Percentiles rank a stretch among this genome's conserved stretches.
These are phyloP conservation scores for Nakazawaea ishiwadae DNA, from an alignment of 805 yeast genomes.

Conservation along the genomic window DNA sequence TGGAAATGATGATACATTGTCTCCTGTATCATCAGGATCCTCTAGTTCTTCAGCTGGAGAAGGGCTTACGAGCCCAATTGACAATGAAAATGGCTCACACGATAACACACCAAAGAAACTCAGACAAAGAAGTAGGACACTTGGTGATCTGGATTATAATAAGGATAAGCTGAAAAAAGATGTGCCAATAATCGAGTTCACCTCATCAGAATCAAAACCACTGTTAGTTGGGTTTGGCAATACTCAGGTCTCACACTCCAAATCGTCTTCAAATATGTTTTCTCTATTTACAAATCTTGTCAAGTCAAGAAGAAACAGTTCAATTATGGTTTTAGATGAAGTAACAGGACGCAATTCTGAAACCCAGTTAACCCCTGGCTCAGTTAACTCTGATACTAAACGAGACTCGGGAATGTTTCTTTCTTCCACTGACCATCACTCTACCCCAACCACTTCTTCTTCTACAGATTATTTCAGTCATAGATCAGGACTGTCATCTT, in stretches of 20 bases:
- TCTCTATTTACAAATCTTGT: conserved; percentile 26
- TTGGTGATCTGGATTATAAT: conserved; percentile 22
- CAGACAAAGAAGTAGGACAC: conserved; percentile 28
- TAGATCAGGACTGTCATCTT: conserved; percentile 6
- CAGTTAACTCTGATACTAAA: background rate
- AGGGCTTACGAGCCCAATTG: background rate
- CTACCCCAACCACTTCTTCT: background rate
- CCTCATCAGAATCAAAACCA: background rate
- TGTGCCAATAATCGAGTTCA: background rate
- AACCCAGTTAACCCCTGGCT: background rate
- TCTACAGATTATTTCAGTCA: conserved; percentile 8
- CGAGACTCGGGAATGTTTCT: conserved; percentile 9
- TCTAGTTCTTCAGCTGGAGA: background rate
- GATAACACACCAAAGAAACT: conserved; percentile 11
- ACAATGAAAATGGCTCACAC: background rate
- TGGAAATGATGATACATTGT: conserved; percentile 1
- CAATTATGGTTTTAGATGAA: conserved; percentile 12
- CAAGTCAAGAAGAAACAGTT: conserved; percentile 14
- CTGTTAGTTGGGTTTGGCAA: background rate
- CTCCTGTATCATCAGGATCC: background rate
- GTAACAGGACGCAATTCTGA: conserved; percentile 7
- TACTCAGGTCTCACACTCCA: conserved; percentile 9
- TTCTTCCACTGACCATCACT: conserved; percentile 1
- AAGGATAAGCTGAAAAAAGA: background rate
- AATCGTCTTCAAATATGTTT: conserved; percentile 19